Evolutionary conservation across 169 alveolate species (phyloP).

Genomic region (Cryptosporidium sp.): DNA sequence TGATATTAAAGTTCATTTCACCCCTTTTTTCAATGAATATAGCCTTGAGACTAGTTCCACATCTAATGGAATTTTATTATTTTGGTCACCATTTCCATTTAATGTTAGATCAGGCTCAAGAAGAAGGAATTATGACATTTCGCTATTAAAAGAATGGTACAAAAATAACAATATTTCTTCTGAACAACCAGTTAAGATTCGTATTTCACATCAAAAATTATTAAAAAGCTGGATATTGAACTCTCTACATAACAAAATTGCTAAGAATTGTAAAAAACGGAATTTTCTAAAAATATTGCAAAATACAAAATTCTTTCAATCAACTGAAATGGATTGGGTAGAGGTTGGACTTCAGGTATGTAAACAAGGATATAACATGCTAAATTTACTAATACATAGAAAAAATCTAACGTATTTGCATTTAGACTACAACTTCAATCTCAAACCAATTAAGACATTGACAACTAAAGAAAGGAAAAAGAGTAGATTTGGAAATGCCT

Average conservation of each 20-base stretch:
- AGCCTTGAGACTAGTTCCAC: slow-evolving; percentile 85
- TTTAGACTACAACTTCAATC: slow-evolving; percentile 99
- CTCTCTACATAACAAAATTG: slow-evolving; percentile 93
- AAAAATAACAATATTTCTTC: slow-evolving; percentile 95
- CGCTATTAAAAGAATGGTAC: slow-evolving; percentile 98
- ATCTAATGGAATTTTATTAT: slow-evolving; percentile 86
- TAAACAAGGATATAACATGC: slow-evolving; percentile 99
- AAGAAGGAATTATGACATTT: slow-evolving; percentile 96
- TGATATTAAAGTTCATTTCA: slow-evolving; percentile 77
- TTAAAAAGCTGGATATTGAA: slow-evolving; percentile 98
- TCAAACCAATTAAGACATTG: slow-evolving; percentile 99
- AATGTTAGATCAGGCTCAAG: slow-evolving; percentile 96
- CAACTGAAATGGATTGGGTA: slow-evolving; percentile 99
- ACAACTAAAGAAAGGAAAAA: slow-evolving; percentile 99
- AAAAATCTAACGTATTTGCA: slow-evolving; percentile 98
- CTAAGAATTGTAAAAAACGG: slow-evolving; percentile 94
- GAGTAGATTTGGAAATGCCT: slow-evolving; percentile 99
- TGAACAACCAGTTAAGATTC: slow-evolving; percentile 97
- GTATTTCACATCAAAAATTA: slow-evolving; percentile 98
- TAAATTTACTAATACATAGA: slow-evolving; percentile 97
- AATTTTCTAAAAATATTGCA: slow-evolving; percentile 94
- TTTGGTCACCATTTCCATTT: slow-evolving; percentile 99
- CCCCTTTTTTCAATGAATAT: slow-evolving; percentile 84
- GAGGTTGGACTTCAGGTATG: slow-evolving; percentile 99
- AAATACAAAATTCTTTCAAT: slow-evolving; percentile 97